These are phyloP conservation scores for Astragalus membranaceus DNA, from an alignment of 306 rosid species.

Conservation along the genomic window DNA sequence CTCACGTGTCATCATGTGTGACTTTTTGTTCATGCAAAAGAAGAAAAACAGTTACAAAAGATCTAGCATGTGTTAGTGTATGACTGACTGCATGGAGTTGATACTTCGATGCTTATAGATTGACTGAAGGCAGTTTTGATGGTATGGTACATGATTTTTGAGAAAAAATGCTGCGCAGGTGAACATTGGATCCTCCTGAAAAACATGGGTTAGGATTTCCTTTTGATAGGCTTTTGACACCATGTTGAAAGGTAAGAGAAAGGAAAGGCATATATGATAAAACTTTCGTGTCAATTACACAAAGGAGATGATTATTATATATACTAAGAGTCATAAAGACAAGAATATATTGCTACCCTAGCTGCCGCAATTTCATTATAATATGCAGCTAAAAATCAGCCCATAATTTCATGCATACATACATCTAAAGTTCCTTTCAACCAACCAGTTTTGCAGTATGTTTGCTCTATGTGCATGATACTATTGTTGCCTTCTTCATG, in stretches of 20 bases:
- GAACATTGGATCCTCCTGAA: too few species aligned
- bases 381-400: neutral
- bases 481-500: constrained; percentile 13
- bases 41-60: too few species aligned
- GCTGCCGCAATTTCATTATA: neutral
- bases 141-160: too few species aligned
- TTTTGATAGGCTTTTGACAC: neutral
- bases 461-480: neutral
- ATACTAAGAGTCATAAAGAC: neutral
- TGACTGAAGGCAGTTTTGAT: too few species aligned
- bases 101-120: too few species aligned
- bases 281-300: neutral
- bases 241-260: neutral
- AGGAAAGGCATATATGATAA: neutral
- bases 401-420: neutral
- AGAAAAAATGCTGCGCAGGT: too few species aligned
- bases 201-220: neutral
- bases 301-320: neutral
- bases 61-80: too few species aligned
- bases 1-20: too few species aligned
- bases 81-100: too few species aligned
- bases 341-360: neutral
- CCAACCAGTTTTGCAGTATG: neutral
- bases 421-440: neutral
- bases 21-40: too few species aligned